Base-by-base conservation (phyloP, 805 yeast species). In the Cyberlindnera xylosilytica region DNA sequence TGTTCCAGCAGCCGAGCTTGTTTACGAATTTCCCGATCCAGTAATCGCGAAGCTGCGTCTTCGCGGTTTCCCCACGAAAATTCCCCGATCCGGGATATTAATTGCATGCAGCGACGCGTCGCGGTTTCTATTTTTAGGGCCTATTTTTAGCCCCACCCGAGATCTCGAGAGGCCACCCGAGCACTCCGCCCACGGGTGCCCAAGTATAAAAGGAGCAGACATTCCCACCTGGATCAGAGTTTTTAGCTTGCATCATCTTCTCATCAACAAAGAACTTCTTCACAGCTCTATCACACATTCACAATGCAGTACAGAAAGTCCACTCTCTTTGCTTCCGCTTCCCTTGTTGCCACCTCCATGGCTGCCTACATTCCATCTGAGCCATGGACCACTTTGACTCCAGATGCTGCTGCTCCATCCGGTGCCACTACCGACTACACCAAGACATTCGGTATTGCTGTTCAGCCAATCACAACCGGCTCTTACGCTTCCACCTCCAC, bases 301-400 rank as follows among this genome's bases (percentile, higher is more conserved):
- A 65, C 24, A 58, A 70, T 69, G 75, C 76, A 70, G 65, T 69
- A 66, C 68, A 70, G 65, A 57, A 60, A 56, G 42, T 51, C 70
- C 29, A 43, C 67, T 34, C 36, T 49, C 19, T 60, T 64, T 49
- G 61, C 72, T 40, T 56, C 73, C 38, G 68, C 79, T 50, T 61
- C 80, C 33, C 69, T 75, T 43, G 62, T 76, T 18, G 53, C 72
- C 17, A 68, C 81, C 33, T 41, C 58, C 29, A 44, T 74, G 45
- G 84, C 84, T 39, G 87, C 87, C 45, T 75, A 75, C 54, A 79
- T 80, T 52, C 87, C 87, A 50, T 64, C 79, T 44, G 83, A 64
- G 41, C 68, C 70, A 51, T 70, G 74, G 74, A 45, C 68, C 30
- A 69, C 73, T 47, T 58, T 69, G 58, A 69, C 72, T 20, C 73